Percentiles rank a stretch among this genome's conserved stretches.
These are phyloP conservation scores for Sclerotinia subarctica DNA, from an alignment of 2,329 filamentous ascomycete genomes.

Conservation along the genomic window DNA sequence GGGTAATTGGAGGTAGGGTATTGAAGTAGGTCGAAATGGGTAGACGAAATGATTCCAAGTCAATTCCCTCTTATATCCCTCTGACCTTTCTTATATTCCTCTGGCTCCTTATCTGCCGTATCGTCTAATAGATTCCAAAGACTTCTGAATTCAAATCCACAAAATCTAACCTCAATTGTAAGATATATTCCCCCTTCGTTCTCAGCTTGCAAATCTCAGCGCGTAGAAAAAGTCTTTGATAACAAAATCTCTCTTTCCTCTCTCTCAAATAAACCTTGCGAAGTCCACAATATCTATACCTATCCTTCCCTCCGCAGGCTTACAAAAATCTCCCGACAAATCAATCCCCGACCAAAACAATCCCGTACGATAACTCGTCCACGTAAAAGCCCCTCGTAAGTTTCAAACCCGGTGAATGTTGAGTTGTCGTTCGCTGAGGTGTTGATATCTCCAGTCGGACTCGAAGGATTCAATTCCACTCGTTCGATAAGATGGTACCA, in stretches of 20 bases:
- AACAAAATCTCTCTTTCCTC: neutral
- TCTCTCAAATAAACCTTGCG: neutral
- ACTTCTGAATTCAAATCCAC: neutral
- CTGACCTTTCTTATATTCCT: neutral
- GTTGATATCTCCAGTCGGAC: neutral
- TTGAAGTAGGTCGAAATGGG: neutral
- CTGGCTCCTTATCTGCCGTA: neutral
- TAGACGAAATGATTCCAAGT: neutral
- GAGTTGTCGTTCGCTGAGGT: constrained; percentile 6
- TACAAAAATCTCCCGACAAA: neutral
- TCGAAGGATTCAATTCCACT: neutral
- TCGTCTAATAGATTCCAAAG: neutral
- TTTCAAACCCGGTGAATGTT: neutral
- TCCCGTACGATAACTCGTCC: constrained; percentile 3
- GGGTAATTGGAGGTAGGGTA: neutral
- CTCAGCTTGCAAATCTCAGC: neutral
- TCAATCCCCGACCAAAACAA: neutral
- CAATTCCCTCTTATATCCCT: neutral
- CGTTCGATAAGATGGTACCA: neutral
- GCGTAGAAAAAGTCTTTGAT: neutral
- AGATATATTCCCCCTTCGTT: neutral
- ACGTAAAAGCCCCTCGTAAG: neutral
- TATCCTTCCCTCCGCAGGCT: neutral
- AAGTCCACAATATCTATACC: neutral
- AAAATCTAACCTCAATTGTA: neutral